Evolutionary conservation across 495 filamentous ascomycete species (phyloP).

Genomic region (Coniosporium apollinis): DNA sequence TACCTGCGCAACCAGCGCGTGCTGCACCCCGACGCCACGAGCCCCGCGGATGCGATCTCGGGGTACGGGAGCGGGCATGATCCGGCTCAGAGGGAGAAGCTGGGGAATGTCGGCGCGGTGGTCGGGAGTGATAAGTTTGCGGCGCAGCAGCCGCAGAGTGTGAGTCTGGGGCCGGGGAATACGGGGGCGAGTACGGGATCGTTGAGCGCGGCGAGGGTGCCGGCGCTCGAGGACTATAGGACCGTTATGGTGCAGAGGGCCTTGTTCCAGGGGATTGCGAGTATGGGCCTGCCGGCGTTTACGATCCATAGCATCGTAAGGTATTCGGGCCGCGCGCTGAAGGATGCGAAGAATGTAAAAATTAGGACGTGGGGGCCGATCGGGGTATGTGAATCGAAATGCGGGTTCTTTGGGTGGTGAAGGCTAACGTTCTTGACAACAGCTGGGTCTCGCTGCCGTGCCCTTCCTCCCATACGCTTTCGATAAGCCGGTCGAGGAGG

Average conservation of each 20-base stretch:
- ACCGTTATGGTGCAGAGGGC: slow-evolving; percentile 82
- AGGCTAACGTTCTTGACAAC: not conserved
- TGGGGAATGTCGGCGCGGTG: no score
- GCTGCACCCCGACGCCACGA: slow-evolving; percentile 28
- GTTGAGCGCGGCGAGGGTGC: slow-evolving; percentile 35
- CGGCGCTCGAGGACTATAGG: slow-evolving; percentile 75
- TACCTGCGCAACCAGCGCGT: slow-evolving; percentile 62
- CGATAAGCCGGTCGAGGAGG: slow-evolving; percentile 82
- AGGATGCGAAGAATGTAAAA: slow-evolving; percentile 53
- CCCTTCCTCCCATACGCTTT: slow-evolving; percentile 81
- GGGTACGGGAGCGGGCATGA: no score
- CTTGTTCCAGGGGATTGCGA: slow-evolving; percentile 76
- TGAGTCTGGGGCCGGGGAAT: slow-evolving; percentile 3
- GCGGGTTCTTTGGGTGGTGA: no score
- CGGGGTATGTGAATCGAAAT: slow-evolving; percentile 47
- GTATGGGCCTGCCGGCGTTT: slow-evolving; percentile 87
- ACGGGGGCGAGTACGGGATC: slow-evolving; percentile 4
- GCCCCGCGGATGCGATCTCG: no score
- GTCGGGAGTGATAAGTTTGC: slow-evolving; percentile 2
- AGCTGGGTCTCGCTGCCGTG: slow-evolving; percentile 71
- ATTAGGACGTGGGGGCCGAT: slow-evolving; percentile 79
- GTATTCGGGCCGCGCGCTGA: slow-evolving; percentile 70
- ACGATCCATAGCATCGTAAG: slow-evolving; percentile 86
- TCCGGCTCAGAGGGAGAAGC: no score
- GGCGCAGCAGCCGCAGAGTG: not conserved